Percentiles rank a stretch among this genome's conserved stretches.
phyloP scores from a whole-genome alignment of 192 early-diverging fungal species.

The Haplosporangium gracile region DNA sequence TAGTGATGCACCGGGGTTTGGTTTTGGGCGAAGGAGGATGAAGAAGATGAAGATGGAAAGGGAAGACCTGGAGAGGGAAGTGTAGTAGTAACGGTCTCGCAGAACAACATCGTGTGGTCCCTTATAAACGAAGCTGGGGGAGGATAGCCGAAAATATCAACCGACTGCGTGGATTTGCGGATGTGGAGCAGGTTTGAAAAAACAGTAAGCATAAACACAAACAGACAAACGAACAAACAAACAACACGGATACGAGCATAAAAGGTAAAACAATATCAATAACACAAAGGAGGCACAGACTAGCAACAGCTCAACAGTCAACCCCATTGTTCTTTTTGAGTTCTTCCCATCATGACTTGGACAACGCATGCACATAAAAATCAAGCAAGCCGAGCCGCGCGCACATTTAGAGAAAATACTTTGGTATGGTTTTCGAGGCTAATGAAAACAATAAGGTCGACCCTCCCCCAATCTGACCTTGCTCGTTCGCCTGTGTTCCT shows the following conservation, averaged over 20 bases:
- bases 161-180: not conserved
- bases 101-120: not conserved
- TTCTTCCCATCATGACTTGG: not conserved
- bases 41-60: not conserved
- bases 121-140: not conserved
- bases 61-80: too few relatives aligned
- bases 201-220: too few relatives aligned
- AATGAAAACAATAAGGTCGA: not conserved
- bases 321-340: constrained; percentile 13
- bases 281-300: not conserved
- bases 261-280: not conserved
- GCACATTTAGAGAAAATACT: not conserved
- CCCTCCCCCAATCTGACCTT: too few relatives aligned
- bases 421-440: not conserved
- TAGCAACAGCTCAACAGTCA: not conserved
- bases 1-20: not conserved
- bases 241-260: not conserved
- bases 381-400: not conserved
- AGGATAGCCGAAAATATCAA: not conserved
- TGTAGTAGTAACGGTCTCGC: not conserved
- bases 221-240: not conserved
- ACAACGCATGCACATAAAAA: not conserved
- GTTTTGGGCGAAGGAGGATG: not conserved
- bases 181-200: not conserved
- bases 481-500: not conserved